Evolutionary conservation across 257 asterid species (phyloP).

Genomic region (Dorcoceras hygrometricum): DNA sequence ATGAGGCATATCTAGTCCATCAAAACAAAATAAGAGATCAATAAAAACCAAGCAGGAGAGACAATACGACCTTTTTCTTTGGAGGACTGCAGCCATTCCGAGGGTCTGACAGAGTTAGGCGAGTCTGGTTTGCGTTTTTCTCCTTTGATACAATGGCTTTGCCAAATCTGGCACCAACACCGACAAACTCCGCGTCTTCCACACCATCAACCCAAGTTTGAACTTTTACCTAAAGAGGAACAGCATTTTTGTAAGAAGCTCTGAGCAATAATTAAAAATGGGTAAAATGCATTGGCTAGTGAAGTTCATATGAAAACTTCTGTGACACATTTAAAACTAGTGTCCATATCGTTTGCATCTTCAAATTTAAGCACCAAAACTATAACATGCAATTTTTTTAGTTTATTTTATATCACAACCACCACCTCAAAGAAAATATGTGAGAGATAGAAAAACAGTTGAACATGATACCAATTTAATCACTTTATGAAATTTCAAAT

Average conservation of each 20-base stretch:
- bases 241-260: neutral
- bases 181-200: slow-evolving; percentile 79
- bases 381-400: neutral
- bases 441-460: no score
- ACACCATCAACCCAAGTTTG: slow-evolving; percentile 82
- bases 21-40: neutral
- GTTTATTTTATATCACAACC: no score
- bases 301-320: neutral
- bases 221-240: slow-evolving; percentile 67
- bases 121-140: slow-evolving; percentile 50
- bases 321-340: neutral
- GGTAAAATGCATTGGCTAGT: neutral
- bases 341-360: neutral
- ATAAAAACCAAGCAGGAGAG: slow-evolving; percentile 10
- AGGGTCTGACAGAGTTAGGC: neutral
- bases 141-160: slow-evolving; percentile 73
- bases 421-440: no score
- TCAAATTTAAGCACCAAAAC: neutral
- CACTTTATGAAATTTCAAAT: no score
- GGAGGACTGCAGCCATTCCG: slow-evolving; percentile 27
- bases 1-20: slow-evolving; percentile 15
- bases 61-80: slow-evolving; percentile 48
- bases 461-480: no score
- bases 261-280: no score
- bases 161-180: slow-evolving; percentile 96